Evolutionary conservation across 306 rosid species (phyloP), one percentile per base, ranked within the genome.

Genomic region (Lagenaria siceraria): DNA sequence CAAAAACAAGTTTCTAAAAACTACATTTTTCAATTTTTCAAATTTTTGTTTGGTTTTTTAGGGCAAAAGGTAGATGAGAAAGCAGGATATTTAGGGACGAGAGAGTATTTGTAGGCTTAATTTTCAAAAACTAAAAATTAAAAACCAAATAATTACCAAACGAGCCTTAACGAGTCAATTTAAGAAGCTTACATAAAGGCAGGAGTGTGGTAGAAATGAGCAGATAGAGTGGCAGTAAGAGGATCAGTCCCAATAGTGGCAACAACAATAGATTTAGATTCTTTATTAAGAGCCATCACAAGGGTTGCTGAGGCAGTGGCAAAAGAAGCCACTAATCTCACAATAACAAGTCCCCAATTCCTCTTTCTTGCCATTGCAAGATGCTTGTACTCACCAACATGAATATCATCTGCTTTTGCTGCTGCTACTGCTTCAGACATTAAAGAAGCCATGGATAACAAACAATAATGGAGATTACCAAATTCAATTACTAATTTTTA

Each of bases 231-330:
- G 69, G 83, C 91, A 2, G 48, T 85, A 5, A 95, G 22, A 0
- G 89, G 90, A 36, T 80, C 84, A 78, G 8, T 87, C 35, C 97
- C 98, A 87, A 83, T 21, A 24, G 89, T 86, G 56, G 93, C 97
- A 83, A 95, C 88, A 29, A 92, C 80, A 1, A 92, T 69, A 77
- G 81, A 81, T 68, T 88, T 95, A 77, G 88, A 86, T 80, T 95
- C 82, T 71, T 88, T 90, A 68, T 90, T 95, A n/a, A 84, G 58
- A 31, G 91, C 93, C 99, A 95, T 95, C 8, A 92, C 87, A 78
- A 92, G 8, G 42, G 97, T 87, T 51, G 97, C 99, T 6, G 93
- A 73, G 40, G 88, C 85, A 17, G 93, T 95, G 68, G 93, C 97
- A 4, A 87, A 52, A 68, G 89, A 82, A 36, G 96, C 88, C 68